Conservation (phyloP, 2,329 filamentous ascomycete species). For the Colletotrichum lini region DNA sequence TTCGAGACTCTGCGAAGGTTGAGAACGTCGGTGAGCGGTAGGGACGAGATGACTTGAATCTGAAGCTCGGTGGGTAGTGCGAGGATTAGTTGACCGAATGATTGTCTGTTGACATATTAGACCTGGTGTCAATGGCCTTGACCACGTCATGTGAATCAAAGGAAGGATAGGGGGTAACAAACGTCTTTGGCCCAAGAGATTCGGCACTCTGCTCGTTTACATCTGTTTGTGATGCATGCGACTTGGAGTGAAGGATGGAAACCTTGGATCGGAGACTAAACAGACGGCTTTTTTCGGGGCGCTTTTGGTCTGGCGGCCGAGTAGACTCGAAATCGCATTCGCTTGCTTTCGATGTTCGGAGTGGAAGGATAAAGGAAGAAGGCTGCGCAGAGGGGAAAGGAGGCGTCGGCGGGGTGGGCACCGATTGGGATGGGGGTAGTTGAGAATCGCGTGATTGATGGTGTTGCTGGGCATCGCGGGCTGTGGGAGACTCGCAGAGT, state of each 20-base stretch:
- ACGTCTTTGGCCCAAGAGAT: conserved; percentile 28
- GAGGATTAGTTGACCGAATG: conserved; percentile 71
- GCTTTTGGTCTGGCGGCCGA: conserved; percentile 53
- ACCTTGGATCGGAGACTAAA: conserved; percentile 58
- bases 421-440: conserved; percentile 44
- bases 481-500: conserved; percentile 54
- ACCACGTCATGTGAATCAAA: not conserved
- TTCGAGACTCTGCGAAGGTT: conserved; percentile 71
- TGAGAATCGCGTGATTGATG: conserved; percentile 26
- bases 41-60: conserved; percentile 72
- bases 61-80: conserved; percentile 73
- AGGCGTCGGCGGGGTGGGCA: conserved; percentile 36
- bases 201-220: conserved; percentile 7
- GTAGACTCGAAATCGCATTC: conserved; percentile 49
- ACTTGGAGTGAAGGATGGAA: conserved; percentile 49
- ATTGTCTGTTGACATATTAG: conserved; percentile 53
- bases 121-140: not conserved
- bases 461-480: conserved; percentile 20
- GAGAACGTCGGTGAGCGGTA: conserved; percentile 73
- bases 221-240: conserved; percentile 10
- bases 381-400: conserved; percentile 42
- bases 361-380: conserved; percentile 65
- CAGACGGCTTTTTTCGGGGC: conserved; percentile 56
- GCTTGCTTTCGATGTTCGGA: conserved; percentile 57
- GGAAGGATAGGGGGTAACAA: conserved; percentile 7